Evolutionary conservation across 768 basidiomycete genomes (phyloP).

Genomic region (Lepiota venenata): DNA sequence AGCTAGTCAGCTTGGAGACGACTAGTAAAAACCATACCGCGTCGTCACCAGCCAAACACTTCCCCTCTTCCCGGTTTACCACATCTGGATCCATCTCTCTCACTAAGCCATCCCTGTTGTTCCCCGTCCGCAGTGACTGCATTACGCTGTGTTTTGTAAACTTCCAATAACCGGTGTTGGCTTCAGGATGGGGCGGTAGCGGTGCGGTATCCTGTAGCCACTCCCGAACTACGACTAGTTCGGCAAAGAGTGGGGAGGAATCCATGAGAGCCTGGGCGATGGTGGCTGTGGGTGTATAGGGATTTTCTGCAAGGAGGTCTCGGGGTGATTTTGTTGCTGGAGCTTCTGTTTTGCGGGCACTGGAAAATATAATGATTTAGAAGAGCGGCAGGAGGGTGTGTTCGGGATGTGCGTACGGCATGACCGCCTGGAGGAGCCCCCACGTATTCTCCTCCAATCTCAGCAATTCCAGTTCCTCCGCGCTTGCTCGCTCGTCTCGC

Average conservation of each 20-base stretch:
- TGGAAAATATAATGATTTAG: slow-evolving; percentile 19
- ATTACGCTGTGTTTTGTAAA: slow-evolving; percentile 76
- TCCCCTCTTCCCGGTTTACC: slow-evolving; percentile 53
- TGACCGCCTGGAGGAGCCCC: slow-evolving; percentile 73
- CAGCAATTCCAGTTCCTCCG: slow-evolving; percentile 58
- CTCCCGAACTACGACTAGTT: slow-evolving; percentile 81
- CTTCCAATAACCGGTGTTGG: slow-evolving; percentile 79
- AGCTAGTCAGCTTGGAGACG: neutral
- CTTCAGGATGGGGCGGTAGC: slow-evolving; percentile 57
- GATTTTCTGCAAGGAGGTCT: slow-evolving; percentile 62
- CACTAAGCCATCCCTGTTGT: slow-evolving; percentile 48
- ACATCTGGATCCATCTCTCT: slow-evolving; percentile 82
- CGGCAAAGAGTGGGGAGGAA: slow-evolving; percentile 62
- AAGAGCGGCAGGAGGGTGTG: neutral
- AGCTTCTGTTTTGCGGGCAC: slow-evolving; percentile 68
- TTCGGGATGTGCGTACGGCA: slow-evolving; percentile 51
- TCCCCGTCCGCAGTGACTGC: slow-evolving; percentile 56
- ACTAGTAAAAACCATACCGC: slow-evolving; percentile 43
- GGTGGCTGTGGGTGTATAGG: slow-evolving; percentile 76
- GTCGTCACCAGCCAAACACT: slow-evolving; percentile 70
- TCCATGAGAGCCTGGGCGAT: slow-evolving; percentile 74
- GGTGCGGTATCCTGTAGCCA: slow-evolving; percentile 83
- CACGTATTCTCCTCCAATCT: slow-evolving; percentile 80
- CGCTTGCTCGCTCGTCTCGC: slow-evolving; percentile 29
- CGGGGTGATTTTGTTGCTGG: slow-evolving; percentile 44